Evolutionary conservation across 164 flowering plant genomes (phyloP).

Genomic region (Stephania cephalantha): DNA sequence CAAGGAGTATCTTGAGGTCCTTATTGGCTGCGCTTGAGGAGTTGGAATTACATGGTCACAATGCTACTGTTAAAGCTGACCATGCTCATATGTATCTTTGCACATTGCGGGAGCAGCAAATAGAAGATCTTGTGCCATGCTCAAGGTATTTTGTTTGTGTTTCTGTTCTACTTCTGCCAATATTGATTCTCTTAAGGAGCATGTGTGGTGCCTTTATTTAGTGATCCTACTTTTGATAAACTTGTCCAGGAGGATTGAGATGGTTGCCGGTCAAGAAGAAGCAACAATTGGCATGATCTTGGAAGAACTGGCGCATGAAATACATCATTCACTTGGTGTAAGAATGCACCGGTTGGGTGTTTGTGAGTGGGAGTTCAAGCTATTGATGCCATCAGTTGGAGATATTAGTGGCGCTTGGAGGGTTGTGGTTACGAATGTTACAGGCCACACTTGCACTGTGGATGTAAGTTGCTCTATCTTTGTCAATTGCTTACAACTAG

Average conservation of each 20-base stretch:
- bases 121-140: conserved; percentile 78
- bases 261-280: conserved; percentile 53
- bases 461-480: conserved; percentile 53
- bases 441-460: conserved; percentile 91
- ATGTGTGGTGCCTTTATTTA: conserved; percentile 2
- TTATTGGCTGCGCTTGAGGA: conserved; percentile 88
- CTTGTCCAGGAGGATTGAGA: conserved; percentile 55
- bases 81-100: conserved; percentile 96
- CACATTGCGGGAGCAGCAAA: conserved; percentile 71
- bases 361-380: conserved; percentile 96
- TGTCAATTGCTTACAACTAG: neutral
- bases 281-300: conserved; percentile 47
- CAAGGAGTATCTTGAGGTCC: conserved; percentile 84
- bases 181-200: neutral
- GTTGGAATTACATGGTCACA: conserved; percentile 84
- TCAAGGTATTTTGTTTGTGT: conserved; percentile 40
- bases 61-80: conserved; percentile 62
- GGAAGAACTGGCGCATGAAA: conserved; percentile 65
- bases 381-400: conserved; percentile 70
- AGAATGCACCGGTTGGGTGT: conserved; percentile 88
- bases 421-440: conserved; percentile 75
- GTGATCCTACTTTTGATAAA: conserved; percentile 10
- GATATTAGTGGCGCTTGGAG: conserved; percentile 92
- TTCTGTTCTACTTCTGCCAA: neutral
- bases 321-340: conserved; percentile 75